Base-by-base conservation (phyloP, 2,329 filamentous ascomycete species). In the Ophiostoma tasmaniense region DNA sequence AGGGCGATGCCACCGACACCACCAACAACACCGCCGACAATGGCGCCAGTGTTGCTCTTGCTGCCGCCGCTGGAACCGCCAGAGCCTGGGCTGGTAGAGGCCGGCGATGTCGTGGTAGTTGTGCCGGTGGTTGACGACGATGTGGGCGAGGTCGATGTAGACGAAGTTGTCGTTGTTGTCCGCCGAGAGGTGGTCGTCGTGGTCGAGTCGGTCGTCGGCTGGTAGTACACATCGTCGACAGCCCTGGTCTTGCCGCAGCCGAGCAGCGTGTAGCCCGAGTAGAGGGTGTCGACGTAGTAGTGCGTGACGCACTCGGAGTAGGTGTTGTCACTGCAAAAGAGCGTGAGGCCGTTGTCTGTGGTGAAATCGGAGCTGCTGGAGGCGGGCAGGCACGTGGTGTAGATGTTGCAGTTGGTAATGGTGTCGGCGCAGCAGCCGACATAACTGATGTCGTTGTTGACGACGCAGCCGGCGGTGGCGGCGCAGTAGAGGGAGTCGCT, bases 391-490 rank as follows among this genome's bases (percentile, higher is more conserved):
- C 76, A 76, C 22, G 33, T 67, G 0, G 71, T 70, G 10, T 73
- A 69, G 10, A 65, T 42, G 35, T 20, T 65, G 64, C 64, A 65
- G 33, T 13, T 45, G 35, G 37, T 28, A 3, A 22, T 42, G 11
- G 67, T 66, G 37, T 75, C 73, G 52, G 74, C 72, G 45, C 78
- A 79, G 73, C 78, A 79, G 42, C 77, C 77, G 10, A 76, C 72
- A 3, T 74, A 69, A 1, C 68, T 74, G 52, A 71, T 67, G 33
- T 69, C n/a, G 42, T 71, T 72, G 74, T 79, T 77, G 72, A 72
- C 74, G 14, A 75, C 74, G 66, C 77, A 79, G 20, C 64, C 69
- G 7, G 73, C 69, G 7, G 71, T 72, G 3, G 66, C 45, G 7
- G 70, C 71, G 70, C 78, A 79, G 69, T 75, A 76, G 1, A 79